These are phyloP conservation scores for Dactylis glomerata DNA, from an alignment of 176 grass and related monocot genomes.

Conservation along the genomic window DNA sequence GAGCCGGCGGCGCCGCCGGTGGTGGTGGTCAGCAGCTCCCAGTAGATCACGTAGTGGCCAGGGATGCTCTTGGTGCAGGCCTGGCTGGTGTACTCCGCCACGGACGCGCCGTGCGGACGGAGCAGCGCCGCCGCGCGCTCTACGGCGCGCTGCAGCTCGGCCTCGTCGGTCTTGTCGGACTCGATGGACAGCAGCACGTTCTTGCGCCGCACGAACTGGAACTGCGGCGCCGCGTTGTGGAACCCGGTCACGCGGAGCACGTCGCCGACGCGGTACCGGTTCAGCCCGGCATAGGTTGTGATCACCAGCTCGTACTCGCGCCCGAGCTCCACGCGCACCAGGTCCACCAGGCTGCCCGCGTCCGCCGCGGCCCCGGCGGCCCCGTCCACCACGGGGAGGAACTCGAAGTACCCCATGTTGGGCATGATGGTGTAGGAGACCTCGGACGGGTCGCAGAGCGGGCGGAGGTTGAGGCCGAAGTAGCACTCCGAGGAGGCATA, in stretches of 20 bases:
- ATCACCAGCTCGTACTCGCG: slow-evolving; percentile 97
- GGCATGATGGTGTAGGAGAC: slow-evolving; percentile 99
- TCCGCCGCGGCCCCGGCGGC: slow-evolving; percentile 7
- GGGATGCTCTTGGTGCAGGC: slow-evolving; percentile 75
- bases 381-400: slow-evolving; percentile 64
- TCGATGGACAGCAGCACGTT: slow-evolving; percentile 95
- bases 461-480: slow-evolving; percentile 87
- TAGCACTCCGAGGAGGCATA: slow-evolving; percentile 96
- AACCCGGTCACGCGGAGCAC: slow-evolving; percentile 78
- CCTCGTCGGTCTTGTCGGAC: slow-evolving; percentile 96
- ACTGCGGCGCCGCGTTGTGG: slow-evolving; percentile 82
- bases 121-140: slow-evolving; percentile 70
- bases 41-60: slow-evolving; percentile 94
- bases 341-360: slow-evolving; percentile 61
- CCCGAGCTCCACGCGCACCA: slow-evolving; percentile 69
- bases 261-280: slow-evolving; percentile 96
- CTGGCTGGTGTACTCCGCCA: slow-evolving; percentile 95
- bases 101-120: slow-evolving; percentile 59
- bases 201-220: slow-evolving; percentile 91
- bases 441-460: slow-evolving; percentile 79
- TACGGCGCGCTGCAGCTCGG: slow-evolving; percentile 88
- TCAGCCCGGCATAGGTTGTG: slow-evolving; percentile 87
- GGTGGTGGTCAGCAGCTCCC: slow-evolving; percentile 63
- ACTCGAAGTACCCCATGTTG: slow-evolving; percentile 99
- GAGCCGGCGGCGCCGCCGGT: background rate